phyloP scores from a whole-genome alignment of 192 early-diverging fungal genomes.

The Backusella liffmaniae region DNA sequence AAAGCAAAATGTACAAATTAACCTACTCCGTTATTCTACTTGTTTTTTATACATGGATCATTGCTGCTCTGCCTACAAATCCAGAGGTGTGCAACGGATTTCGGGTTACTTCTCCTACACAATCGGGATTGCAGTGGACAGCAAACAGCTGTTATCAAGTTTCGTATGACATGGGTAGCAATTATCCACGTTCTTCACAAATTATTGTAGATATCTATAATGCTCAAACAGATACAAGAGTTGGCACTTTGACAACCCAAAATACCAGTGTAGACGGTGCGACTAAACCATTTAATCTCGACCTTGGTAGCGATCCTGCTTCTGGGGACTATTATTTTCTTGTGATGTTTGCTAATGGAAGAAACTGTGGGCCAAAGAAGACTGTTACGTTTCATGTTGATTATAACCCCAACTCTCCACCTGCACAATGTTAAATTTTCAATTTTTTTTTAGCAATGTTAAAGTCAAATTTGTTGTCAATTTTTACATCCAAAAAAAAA shows the following conservation, averaged over 20 bases:
- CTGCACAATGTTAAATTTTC: slow-evolving; percentile 8
- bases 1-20: neutral
- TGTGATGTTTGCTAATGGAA: slow-evolving; percentile 1
- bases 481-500: too few species aligned
- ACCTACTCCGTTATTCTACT: neutral
- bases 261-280: neutral
- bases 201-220: slow-evolving; percentile 6
- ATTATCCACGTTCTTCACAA: neutral
- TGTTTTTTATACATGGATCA: neutral
- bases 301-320: neutral
- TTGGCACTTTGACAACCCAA: slow-evolving; percentile 5
- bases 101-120: slow-evolving; percentile 17
- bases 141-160: slow-evolving; percentile 20
- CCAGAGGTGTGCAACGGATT: slow-evolving; percentile 20
- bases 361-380: neutral
- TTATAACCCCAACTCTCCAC: slow-evolving; percentile 23
- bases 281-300: neutral
- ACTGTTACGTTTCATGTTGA: slow-evolving; percentile 6
- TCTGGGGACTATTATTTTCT: slow-evolving; percentile 22
- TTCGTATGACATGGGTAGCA: slow-evolving; percentile 20
- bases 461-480: neutral
- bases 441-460: neutral
- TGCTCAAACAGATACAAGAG: slow-evolving; percentile 1
- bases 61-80: neutral
- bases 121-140: slow-evolving; percentile 20